Conservation (phyloP, 768 basidiomycete species). For the Coprinopsis marcescibilis region DNA sequence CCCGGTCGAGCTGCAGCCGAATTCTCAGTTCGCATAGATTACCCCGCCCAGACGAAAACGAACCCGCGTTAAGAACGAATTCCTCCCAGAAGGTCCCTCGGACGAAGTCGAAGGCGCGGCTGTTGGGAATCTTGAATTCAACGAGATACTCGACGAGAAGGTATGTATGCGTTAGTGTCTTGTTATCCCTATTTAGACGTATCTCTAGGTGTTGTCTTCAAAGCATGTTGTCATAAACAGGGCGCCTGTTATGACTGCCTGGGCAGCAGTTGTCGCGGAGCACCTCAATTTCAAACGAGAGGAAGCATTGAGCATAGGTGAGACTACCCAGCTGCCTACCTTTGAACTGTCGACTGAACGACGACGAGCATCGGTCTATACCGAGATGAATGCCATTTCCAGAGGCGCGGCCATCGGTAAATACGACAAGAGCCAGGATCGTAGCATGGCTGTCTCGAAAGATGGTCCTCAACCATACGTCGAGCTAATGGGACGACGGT, state of each 20-base stretch:
- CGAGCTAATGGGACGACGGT: constrained; percentile 69
- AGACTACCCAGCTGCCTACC: neutral
- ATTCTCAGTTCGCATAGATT: constrained; percentile 24
- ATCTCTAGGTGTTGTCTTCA: constrained; percentile 46
- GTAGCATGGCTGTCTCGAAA: constrained; percentile 47
- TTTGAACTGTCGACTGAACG: neutral
- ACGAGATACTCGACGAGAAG: constrained; percentile 67
- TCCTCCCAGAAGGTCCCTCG: constrained; percentile 44
- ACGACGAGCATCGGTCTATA: constrained; percentile 77
- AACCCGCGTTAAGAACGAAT: constrained; percentile 46
- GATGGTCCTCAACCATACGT: constrained; percentile 75
- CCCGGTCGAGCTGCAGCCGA: neutral
- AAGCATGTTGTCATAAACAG: constrained; percentile 77
- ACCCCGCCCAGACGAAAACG: constrained; percentile 50
- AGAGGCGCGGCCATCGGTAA: constrained; percentile 85
- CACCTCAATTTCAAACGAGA: constrained; percentile 80
- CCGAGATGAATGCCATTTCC: constrained; percentile 84
- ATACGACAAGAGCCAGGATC: constrained; percentile 49
- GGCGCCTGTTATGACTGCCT: constrained; percentile 92
- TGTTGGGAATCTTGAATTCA: constrained; percentile 60
- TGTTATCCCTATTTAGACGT: constrained; percentile 3
- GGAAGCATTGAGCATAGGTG: constrained; percentile 90
- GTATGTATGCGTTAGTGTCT: constrained; percentile 27
- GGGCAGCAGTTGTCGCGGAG: constrained; percentile 85
- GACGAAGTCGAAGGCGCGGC: constrained; percentile 49